Percentiles rank a stretch among this genome's conserved stretches.
Evolutionary conservation across 495 filamentous ascomycete genomes (phyloP).

Genomic region (Bathelium albidoporum): DNA sequence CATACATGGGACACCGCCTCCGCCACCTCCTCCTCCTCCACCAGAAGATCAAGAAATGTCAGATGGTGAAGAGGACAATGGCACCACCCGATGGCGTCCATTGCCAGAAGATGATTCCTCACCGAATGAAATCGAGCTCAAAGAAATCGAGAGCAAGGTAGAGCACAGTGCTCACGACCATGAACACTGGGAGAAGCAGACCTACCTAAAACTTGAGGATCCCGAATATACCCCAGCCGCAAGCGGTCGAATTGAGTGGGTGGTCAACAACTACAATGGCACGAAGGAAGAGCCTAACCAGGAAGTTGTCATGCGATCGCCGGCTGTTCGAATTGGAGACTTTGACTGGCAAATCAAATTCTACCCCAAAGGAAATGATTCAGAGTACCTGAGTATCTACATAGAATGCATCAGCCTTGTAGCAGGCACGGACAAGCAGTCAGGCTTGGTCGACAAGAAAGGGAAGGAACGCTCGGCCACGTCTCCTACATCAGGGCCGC

Average conservation of each 20-base stretch:
- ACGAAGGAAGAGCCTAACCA: conserved; percentile 51
- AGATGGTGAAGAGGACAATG: conserved; percentile 7
- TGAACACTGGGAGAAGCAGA: conserved; percentile 49
- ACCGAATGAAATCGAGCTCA: conserved; percentile 51
- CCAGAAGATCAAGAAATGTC: conserved; percentile 12
- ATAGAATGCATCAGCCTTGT: conserved; percentile 50
- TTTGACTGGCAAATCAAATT: conserved; percentile 64
- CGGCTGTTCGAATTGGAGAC: conserved; percentile 46
- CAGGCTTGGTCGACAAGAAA: not conserved
- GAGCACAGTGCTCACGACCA: conserved; percentile 49
- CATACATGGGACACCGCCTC: not conserved
- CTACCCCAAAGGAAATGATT: conserved; percentile 56
- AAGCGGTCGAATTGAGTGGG: conserved; percentile 52
- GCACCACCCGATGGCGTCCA: conserved; percentile 24
- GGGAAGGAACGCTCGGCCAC: conserved; percentile 1
- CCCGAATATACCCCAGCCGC: conserved; percentile 44
- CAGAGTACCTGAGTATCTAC: conserved; percentile 51
- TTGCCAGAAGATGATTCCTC: conserved; percentile 42
- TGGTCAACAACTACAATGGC: conserved; percentile 48
- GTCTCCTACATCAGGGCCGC: not conserved
- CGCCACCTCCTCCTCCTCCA: not conserved
- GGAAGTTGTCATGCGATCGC: conserved; percentile 50
- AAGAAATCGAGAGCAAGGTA: conserved; percentile 42
- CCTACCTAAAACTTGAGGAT: conserved; percentile 49
- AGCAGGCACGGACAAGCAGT: conserved; percentile 22